Evolutionary conservation across 352 stramenopile species (phyloP).

Genomic region (Pythium rhizo-oryzae): DNA sequence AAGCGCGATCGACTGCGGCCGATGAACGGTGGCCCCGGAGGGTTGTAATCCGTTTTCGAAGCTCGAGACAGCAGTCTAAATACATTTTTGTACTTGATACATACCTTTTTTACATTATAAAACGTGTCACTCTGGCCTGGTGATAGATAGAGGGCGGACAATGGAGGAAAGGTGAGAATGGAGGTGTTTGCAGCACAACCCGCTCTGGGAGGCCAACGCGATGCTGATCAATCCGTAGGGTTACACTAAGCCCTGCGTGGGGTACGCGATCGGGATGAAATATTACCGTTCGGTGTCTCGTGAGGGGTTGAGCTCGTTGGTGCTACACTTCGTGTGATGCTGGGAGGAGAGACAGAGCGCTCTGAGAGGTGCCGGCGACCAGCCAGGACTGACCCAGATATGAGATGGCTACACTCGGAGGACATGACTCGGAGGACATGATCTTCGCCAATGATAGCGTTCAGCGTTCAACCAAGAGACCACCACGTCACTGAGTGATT

Average conservation of each 20-base stretch:
- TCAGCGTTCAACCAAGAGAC: background rate
- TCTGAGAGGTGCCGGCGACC: background rate
- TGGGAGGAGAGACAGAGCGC: background rate
- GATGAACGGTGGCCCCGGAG: background rate
- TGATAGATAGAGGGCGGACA: too few species aligned
- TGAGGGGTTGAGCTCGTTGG: background rate
- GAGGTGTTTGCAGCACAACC: too few species aligned
- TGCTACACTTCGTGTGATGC: background rate
- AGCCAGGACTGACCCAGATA: constrained; percentile 11
- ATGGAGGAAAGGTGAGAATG: too few species aligned
- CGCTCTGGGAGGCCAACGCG: too few species aligned
- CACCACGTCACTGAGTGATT: too few species aligned
- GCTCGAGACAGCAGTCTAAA: background rate
- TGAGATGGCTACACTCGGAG: constrained; percentile 9
- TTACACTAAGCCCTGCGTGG: background rate
- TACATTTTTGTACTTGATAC: constrained; percentile 2
- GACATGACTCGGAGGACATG: background rate
- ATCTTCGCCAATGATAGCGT: background rate
- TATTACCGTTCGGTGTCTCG: background rate
- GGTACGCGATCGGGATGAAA: constrained; percentile 3
- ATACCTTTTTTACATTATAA: constrained; percentile 1
- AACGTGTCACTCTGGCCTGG: too few species aligned
- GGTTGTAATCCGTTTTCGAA: background rate
- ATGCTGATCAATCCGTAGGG: background rate
- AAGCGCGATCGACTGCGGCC: constrained; percentile 3